Evolutionary conservation across 1,284 basidiomycete species (phyloP), one percentile per base, ranked within the genome.

Genomic region (Bondarzewia mesenterica): DNA sequence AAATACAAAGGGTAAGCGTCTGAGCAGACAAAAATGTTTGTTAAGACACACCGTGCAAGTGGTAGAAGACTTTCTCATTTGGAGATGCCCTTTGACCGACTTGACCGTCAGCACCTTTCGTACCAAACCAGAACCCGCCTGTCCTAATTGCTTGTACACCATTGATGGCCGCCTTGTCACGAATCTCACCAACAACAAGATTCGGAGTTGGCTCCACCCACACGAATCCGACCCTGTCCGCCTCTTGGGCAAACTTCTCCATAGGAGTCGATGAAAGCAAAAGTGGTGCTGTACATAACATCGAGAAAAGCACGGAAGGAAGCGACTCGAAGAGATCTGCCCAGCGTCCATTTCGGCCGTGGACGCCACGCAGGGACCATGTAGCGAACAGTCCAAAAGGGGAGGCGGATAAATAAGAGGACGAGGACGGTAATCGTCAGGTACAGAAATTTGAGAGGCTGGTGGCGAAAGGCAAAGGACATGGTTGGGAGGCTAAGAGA

Each of bases 71-170:
- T 52, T 77, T 78, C 56, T 82, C 77, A 21, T 67, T 73, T 1
- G 67, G 64, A 32, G 57, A 58, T 2, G 74, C 66, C 3, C 66
- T 54, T 29, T 71, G 57, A 5, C 64, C 66, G 21, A 35, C 16
- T 65, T 58, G 18, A 58, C 52, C 32, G 70, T 61, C 54, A 1
- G 57, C 52, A 2, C 67, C 71, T 22, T 63, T 59, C 56, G 70
- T 71, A 59, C 73, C 69, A 26, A 70, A 61, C 78, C 79, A 81
- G 55, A 81, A 82, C 3, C 77, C 79, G 5, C 79, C 74, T 29
- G 82, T 68, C 20, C 65, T 66, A 26, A 67, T 58, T 0, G 73
- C 62, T 3, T 59, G 46, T 16, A 80, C 72, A 5, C 63, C 57
- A 7, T 72, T 66, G n/a, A 62, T 57, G 10, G 61, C 57, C 7